These are phyloP conservation scores for Fusarium camptoceras DNA, from an alignment of 2,329 filamentous ascomycete species.

Conservation along the genomic window DNA sequence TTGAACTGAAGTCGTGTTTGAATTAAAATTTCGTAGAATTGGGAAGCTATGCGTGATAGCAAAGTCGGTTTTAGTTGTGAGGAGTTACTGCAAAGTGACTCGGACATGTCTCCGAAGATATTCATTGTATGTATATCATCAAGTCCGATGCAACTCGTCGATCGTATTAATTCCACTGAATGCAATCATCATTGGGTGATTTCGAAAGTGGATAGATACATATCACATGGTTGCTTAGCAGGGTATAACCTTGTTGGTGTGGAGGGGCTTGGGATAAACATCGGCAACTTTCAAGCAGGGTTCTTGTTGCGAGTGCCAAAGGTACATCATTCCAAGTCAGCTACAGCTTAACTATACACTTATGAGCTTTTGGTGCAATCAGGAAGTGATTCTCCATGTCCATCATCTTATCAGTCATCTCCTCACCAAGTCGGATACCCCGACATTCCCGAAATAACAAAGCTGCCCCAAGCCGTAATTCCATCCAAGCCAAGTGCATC, in stretches of 20 bases:
- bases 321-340: too few relatives aligned
- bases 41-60: not conserved
- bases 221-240: too few relatives aligned
- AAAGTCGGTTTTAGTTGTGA: not conserved
- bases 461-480: constrained; percentile 18
- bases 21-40: not conserved
- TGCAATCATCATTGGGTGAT: not conserved
- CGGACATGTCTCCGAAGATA: not conserved
- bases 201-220: not conserved
- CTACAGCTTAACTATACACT: not conserved
- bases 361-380: not conserved
- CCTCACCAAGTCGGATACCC: not conserved
- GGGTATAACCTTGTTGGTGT: too few relatives aligned
- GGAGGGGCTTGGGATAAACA: too few relatives aligned
- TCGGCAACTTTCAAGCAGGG: too few relatives aligned
- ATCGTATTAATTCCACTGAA: too few relatives aligned
- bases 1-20: too few relatives aligned
- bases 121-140: not conserved
- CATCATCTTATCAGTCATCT: constrained; percentile 27
- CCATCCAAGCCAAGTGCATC: constrained; percentile 29
- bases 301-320: too few relatives aligned
- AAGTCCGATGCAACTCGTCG: too few relatives aligned
- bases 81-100: not conserved
- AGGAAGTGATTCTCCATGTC: constrained; percentile 15
- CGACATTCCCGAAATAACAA: constrained; percentile 30